Evolutionary conservation across 345 rosid species (phyloP).

Genomic region (Pistacia integerrima): DNA sequence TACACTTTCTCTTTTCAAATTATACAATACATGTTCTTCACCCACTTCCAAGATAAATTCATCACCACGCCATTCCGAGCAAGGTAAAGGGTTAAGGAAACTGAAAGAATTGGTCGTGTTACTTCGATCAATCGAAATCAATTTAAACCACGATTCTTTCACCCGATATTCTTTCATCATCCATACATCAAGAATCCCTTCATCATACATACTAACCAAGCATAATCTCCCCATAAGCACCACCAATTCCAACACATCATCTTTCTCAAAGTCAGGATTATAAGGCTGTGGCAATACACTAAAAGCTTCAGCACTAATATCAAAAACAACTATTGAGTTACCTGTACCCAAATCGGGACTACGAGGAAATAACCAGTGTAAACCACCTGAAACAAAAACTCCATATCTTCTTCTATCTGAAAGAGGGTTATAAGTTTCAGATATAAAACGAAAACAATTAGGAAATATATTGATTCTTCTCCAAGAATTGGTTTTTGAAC

Average conservation of each 20-base stretch:
- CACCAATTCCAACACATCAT: conserved; percentile 18
- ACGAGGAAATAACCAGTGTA: conserved; percentile 49
- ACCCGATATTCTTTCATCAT: conserved; percentile 25
- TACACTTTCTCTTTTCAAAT: too few relatives aligned
- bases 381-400: conserved; percentile 29
- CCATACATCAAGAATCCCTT: conserved; percentile 19
- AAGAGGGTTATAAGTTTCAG: conserved; percentile 23
- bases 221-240: conserved; percentile 16
- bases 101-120: conserved; percentile 25
- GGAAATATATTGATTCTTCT: conserved; percentile 33
- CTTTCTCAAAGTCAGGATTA: not conserved
- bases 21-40: too few relatives aligned
- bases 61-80: conserved; percentile 10
- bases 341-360: conserved; percentile 18
- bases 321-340: conserved; percentile 26
- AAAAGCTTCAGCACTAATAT: conserved; percentile 10
- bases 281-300: conserved; percentile 13
- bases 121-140: conserved; percentile 18
- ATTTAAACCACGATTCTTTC: conserved; percentile 20
- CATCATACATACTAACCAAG: conserved; percentile 3
- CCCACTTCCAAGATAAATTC: not conserved
- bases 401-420: conserved; percentile 36
- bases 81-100: conserved; percentile 47
- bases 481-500: conserved; percentile 41
- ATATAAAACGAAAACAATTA: conserved; percentile 8